phyloP scores from a whole-genome alignment of 2,329 filamentous ascomycete genomes.

The Aspergillus pseudonomiae region DNA sequence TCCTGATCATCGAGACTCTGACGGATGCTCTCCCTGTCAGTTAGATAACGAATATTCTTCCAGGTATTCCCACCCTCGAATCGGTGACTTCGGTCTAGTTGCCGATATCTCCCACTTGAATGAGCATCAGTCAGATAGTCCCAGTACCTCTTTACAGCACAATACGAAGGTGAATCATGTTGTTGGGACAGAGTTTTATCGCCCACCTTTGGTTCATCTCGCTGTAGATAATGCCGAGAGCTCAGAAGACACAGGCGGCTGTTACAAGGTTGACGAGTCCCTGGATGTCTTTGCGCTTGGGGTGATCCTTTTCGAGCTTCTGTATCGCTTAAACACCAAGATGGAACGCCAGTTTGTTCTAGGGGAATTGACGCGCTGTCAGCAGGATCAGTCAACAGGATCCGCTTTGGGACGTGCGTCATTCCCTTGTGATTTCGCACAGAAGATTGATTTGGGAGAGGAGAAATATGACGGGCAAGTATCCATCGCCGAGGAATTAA shows the following conservation, averaged over 20 bases:
- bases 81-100: constrained; percentile 70
- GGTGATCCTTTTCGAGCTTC: constrained; percentile 64
- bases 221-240: constrained; percentile 10
- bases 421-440: constrained; percentile 42
- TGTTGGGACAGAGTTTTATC: constrained; percentile 66
- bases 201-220: constrained; percentile 46
- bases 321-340: constrained; percentile 57
- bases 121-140: constrained; percentile 27
- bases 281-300: constrained; percentile 66
- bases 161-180: constrained; percentile 40
- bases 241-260: not conserved
- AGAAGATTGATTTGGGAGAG: constrained; percentile 40
- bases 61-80: constrained; percentile 59
- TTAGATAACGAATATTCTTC: constrained; percentile 25
- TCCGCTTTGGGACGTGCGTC: constrained; percentile 17
- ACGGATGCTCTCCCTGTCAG: constrained; percentile 51
- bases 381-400: constrained; percentile 10
- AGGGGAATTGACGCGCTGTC: constrained; percentile 39
- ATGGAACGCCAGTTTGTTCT: constrained; percentile 52
- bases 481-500: constrained; percentile 37
- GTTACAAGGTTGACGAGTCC: constrained; percentile 50
- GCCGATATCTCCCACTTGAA: constrained; percentile 53
- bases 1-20: constrained; percentile 51
- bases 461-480: constrained; percentile 27
- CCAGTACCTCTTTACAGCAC: constrained; percentile 25